Base-by-base conservation (phyloP, 2,329 filamentous ascomycete genomes). In the Diaporthe citrichinensis region DNA sequence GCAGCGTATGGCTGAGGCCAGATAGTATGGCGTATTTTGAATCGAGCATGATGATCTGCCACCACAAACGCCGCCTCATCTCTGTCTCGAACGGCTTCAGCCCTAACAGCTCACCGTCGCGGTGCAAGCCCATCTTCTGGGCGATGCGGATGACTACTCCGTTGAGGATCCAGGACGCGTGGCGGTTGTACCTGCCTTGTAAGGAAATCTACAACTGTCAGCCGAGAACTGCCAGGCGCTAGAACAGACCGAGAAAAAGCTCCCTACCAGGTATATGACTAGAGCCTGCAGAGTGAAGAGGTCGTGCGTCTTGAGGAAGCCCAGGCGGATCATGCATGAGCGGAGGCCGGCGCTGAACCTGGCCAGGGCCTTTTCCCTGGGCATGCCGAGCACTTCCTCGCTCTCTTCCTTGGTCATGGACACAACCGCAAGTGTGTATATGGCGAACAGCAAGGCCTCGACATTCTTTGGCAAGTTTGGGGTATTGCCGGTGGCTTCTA, bases 51-150 rank as follows among this genome's bases (percentile, higher is more conserved):
- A 91, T 85, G 36, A 93, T 88, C 79, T 91, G 88, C 91, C 91
- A 92, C 92, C 92, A 94, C 28, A 93, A 85, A 9, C 92, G 86
- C 58, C 92, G 85, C n/a, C 92, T 88, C 86, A 94, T 93, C 80
- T 94, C 91, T 3, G 89, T 89, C 79, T 94, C 91, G 78, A 93
- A 92, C 0, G 91, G 90, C 0, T 88, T 85, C 2, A 93, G 84
- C 2, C 88, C 88, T 8, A 92, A 84, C 25, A 84, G 81, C 76
- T 89, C 87, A 49, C 91, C 91, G 76, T 94, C 92, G 17, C 90
- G 87, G 76, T 93, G 91, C 65, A 93, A 86, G 0, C 92, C 92
- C 87, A 94, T 92, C 80, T 92, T 92, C 80, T 93, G 90, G 1
- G 91, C 92, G 71, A 94, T 90, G 28, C 92, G 88, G 46, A 94